Conservation (phyloP, 2,329 filamentous ascomycete genomes). For the Helotiales sp. region DNA sequence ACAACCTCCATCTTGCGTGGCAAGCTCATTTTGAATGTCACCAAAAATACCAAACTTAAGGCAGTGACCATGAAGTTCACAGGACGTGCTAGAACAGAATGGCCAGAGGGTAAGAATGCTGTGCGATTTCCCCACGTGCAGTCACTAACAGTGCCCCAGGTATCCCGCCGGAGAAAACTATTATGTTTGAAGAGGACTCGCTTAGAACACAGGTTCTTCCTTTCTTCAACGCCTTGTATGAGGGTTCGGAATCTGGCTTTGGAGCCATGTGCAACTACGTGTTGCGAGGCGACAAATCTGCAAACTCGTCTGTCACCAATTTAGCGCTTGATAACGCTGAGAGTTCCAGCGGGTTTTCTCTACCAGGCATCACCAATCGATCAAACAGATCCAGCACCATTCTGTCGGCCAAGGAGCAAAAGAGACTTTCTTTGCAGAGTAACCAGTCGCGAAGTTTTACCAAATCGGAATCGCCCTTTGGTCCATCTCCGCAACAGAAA, state of each 20-base stretch:
- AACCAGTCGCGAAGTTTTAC: constrained; percentile 71
- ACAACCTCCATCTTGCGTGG: constrained; percentile 82
- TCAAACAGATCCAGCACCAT: constrained; percentile 37
- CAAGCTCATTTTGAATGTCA: constrained; percentile 78
- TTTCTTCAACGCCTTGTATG: constrained; percentile 83
- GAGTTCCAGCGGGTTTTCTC: constrained; percentile 29
- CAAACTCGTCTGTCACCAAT: constrained; percentile 39
- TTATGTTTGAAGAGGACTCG: constrained; percentile 82
- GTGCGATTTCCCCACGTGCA: neutral
- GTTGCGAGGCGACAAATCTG: constrained; percentile 40
- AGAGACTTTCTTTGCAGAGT: constrained; percentile 65
- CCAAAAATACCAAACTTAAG: constrained; percentile 92
- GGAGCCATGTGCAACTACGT: constrained; percentile 66
- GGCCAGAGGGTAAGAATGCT: constrained; percentile 78
- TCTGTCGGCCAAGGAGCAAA: constrained; percentile 44
- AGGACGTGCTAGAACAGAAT: constrained; percentile 86
- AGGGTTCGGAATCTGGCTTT: constrained; percentile 61
- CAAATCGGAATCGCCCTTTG: constrained; percentile 62
- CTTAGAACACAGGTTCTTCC: constrained; percentile 87
- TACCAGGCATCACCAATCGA: constrained; percentile 35
- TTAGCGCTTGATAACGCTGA: constrained; percentile 12
- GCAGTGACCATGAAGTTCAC: constrained; percentile 85
- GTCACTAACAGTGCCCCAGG: constrained; percentile 49
- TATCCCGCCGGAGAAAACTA: constrained; percentile 84
- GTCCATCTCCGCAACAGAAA: constrained; percentile 63